These are phyloP conservation scores for Tarenaya hassleriana DNA, from an alignment of 345 rosid genomes.

Conservation along the genomic window DNA sequence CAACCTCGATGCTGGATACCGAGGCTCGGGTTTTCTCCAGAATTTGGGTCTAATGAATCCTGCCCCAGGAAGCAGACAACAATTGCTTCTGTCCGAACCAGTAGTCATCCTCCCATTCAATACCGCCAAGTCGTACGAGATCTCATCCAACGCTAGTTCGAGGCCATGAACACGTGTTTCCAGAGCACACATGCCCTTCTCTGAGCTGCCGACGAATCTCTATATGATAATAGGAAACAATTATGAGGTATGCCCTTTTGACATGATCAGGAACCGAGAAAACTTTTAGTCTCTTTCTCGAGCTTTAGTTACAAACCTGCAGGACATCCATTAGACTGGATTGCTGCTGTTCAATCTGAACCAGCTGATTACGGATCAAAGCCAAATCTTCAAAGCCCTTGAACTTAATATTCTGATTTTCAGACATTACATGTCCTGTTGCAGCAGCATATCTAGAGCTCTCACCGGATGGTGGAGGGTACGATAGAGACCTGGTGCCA, in stretches of 20 bases:
- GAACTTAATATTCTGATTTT: constrained; percentile 51
- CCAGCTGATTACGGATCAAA: constrained; percentile 69
- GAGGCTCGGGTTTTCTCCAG: constrained; percentile 60
- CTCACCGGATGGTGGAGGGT: constrained; percentile 44
- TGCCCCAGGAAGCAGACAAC: constrained; percentile 71
- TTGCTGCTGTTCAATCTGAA: constrained; percentile 92
- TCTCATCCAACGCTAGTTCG: constrained; percentile 85
- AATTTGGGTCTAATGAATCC: constrained; percentile 64
- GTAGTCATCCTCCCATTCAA: constrained; percentile 67
- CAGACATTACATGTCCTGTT: constrained; percentile 33
- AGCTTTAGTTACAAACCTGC: constrained; percentile 52
- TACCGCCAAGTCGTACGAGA: constrained; percentile 81
- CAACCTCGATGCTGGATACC: constrained; percentile 37
- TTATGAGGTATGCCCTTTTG: background rate
- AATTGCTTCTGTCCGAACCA: constrained; percentile 39
- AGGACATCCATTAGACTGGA: constrained; percentile 79
- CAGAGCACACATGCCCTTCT: constrained; percentile 68
- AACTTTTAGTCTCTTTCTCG: constrained; percentile 10
- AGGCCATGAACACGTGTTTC: constrained; percentile 87
- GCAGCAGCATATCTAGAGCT: constrained; percentile 27
- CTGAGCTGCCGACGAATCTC: constrained; percentile 84
- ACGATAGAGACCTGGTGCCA: constrained; percentile 48
- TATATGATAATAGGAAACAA: constrained; percentile 25
- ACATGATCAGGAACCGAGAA: background rate
- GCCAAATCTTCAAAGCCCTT: constrained; percentile 71